These are phyloP conservation scores for Actinidia arguta DNA, from an alignment of 179 eudicot genomes.

Conservation along the genomic window DNA sequence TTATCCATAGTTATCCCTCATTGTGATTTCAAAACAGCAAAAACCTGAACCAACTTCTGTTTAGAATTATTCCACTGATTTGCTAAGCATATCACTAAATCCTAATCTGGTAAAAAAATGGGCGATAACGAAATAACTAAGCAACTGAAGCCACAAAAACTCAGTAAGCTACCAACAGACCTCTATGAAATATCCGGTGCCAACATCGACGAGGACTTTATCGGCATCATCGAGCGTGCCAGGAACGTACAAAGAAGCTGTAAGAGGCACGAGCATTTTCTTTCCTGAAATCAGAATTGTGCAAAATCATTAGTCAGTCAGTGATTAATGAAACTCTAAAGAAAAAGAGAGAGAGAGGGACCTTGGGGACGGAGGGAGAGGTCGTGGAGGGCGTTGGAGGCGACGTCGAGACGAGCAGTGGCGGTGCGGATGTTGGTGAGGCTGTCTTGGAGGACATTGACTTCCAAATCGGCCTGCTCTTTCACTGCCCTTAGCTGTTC, in stretches of 20 bases:
- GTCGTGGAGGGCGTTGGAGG: slow-evolving; percentile 79
- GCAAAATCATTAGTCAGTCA: not conserved
- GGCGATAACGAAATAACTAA: not conserved
- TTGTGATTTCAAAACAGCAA: not conserved
- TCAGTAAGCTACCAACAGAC: no score
- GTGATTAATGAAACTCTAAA: not conserved
- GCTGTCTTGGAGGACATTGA: slow-evolving; percentile 89
- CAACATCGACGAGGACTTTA: slow-evolving; percentile 88
- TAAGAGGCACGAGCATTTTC: slow-evolving; percentile 88
- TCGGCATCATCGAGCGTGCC: slow-evolving; percentile 84
- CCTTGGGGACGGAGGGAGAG: slow-evolving; percentile 94
- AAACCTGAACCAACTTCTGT: not conserved
- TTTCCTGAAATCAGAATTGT: slow-evolving; percentile 51
- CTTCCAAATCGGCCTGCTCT: slow-evolving; percentile 83
- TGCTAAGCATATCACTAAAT: not conserved
- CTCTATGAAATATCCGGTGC: slow-evolving; percentile 96
- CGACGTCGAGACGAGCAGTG: slow-evolving; percentile 80
- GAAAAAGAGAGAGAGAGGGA: slow-evolving; percentile 1
- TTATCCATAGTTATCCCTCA: not conserved
- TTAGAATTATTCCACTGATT: not conserved
- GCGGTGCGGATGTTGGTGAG: slow-evolving; percentile 94
- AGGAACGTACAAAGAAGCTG: slow-evolving; percentile 94
- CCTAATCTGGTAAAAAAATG: not conserved
- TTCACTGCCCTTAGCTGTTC: slow-evolving; percentile 81
- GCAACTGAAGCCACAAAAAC: no score